Conservation (phyloP, 257 asterid genomes). For the Solanum dulcamara region DNA sequence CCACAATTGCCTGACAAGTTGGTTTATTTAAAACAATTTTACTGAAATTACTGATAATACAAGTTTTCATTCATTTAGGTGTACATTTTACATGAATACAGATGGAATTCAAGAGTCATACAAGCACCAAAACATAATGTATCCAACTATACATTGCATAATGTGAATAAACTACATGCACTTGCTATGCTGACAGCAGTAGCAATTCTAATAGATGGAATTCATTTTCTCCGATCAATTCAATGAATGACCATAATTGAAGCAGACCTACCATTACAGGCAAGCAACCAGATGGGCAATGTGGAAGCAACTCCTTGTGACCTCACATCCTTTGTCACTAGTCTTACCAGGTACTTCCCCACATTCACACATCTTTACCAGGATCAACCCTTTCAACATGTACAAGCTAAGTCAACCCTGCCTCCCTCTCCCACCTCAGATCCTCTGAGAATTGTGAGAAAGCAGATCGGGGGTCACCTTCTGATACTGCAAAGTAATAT, state of each 20-base stretch:
- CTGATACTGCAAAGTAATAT: constrained; percentile 63
- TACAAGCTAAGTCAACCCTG: constrained; percentile 28
- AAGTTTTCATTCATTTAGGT: not conserved
- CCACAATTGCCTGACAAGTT: not conserved
- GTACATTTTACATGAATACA: not conserved
- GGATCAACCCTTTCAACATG: not conserved
- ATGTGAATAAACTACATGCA: not conserved
- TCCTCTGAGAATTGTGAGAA: constrained; percentile 68
- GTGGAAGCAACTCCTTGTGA: not conserved
- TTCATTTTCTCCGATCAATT: not conserved
- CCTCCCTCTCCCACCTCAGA: constrained; percentile 77
- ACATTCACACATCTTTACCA: not conserved
- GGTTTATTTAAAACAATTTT: not conserved
- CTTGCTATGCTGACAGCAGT: not conserved
- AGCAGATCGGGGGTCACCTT: constrained; percentile 92
- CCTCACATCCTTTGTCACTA: not conserved
- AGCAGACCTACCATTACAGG: not conserved
- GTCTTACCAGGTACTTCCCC: not conserved
- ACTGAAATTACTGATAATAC: not conserved
- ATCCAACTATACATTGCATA: not conserved
- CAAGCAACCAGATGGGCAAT: not conserved
- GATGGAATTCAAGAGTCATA: not conserved
- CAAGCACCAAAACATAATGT: not conserved
- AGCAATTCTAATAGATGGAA: not conserved
- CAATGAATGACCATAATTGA: not conserved